Conservation (phyloP, 73 alveolate species). For the Paramecium sexaurelia region DNA sequence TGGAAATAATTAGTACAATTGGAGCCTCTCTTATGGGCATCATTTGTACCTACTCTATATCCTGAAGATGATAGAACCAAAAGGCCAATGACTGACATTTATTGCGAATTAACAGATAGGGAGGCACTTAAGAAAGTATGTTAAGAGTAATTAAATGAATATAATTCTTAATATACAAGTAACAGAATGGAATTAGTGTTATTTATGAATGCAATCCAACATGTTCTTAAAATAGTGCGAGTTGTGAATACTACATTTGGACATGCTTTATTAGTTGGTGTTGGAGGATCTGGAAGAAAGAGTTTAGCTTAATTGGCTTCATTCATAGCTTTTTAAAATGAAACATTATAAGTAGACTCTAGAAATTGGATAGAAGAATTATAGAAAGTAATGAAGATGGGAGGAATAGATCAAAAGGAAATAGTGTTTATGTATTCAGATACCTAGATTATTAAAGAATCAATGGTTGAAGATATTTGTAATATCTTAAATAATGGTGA, state of each 20-base stretch:
- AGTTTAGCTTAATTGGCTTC: conserved; percentile 96
- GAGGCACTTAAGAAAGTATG: conserved; percentile 81
- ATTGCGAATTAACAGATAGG: conserved; percentile 88
- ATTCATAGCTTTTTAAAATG: conserved; percentile 89
- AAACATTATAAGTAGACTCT: conserved; percentile 75
- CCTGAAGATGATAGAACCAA: conserved; percentile 83
- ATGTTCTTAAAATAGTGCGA: conserved; percentile 94
- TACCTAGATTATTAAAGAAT: conserved; percentile 95
- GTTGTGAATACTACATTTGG: conserved; percentile 98
- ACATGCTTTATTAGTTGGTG: conserved; percentile 99
- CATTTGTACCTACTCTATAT: conserved; percentile 87
- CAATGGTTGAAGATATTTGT: conserved; percentile 97
- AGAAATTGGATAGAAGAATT: conserved; percentile 94
- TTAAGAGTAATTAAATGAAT: conserved; percentile 77
- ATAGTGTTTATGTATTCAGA: conserved; percentile 92
- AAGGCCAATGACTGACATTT: conserved; percentile 75
- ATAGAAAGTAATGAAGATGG: conserved; percentile 82
- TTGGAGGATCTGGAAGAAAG: conserved; percentile 99
- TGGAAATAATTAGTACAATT: conserved; percentile 88
- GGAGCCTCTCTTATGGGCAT: conserved; percentile 92
- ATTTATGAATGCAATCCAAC: conserved; percentile 99
- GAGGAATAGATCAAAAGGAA: conserved; percentile 87
- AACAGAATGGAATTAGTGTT: conserved; percentile 98
- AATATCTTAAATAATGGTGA: conserved; percentile 98
- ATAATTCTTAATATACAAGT: conserved; percentile 78